Evolutionary conservation across 208 protist species (phyloP).

Genomic region (Naegleria gruberi): DNA sequence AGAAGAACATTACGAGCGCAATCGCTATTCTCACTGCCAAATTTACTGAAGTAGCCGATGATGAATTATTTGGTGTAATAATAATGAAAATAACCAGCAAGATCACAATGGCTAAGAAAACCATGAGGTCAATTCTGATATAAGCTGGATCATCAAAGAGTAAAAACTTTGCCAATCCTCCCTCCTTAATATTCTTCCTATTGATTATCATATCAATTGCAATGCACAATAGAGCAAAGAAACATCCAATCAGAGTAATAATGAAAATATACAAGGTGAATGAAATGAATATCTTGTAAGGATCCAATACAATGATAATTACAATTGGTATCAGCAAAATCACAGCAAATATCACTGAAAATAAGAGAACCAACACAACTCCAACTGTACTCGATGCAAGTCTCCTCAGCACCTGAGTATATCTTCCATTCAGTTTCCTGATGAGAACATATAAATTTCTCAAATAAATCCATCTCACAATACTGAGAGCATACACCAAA

Average conservation of each 20-base stretch:
- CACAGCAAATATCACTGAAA: neutral
- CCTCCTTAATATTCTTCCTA: neutral
- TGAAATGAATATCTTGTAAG: neutral
- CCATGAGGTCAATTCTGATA: neutral
- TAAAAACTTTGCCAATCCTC: neutral
- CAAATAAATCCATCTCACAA: neutral
- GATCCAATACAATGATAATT: too few species aligned
- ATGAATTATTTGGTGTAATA: neutral
- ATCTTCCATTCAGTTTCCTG: neutral
- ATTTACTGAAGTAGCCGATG: too few species aligned
- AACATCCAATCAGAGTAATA: neutral
- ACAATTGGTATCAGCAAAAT: neutral
- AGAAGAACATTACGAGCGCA: neutral
- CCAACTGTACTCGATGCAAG: neutral
- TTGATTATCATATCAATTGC: neutral
- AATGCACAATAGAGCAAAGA: neutral
- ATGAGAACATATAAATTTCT: neutral
- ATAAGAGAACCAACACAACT: neutral
- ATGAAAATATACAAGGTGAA: too few species aligned
- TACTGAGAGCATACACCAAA: neutral
- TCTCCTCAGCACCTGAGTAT: neutral
- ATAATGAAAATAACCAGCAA: neutral
- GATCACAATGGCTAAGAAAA: neutral
- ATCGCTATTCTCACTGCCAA: neutral
- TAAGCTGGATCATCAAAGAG: neutral